Conservation (phyloP, 2,329 filamentous ascomycete genomes). For the Beauveria sp. region DNA sequence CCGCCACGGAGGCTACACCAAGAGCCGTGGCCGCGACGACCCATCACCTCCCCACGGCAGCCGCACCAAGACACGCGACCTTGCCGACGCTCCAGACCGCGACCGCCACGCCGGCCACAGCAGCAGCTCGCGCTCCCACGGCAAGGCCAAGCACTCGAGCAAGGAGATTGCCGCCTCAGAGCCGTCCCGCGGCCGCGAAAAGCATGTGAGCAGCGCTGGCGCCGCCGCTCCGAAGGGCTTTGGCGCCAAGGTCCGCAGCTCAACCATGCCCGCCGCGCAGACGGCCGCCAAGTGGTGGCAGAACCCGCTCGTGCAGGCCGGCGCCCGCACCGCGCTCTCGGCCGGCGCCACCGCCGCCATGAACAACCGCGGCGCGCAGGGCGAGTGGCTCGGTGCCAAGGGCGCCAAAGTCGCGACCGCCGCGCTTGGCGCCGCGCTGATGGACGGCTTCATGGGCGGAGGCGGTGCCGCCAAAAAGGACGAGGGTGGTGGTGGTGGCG, state of each 20-base stretch:
- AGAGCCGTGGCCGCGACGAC: background rate
- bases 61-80: background rate
- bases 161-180: background rate
- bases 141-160: conserved; percentile 7
- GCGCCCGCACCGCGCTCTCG: conserved; percentile 38
- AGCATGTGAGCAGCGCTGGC: conserved; percentile 16
- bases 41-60: background rate
- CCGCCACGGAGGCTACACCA: background rate
- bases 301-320: conserved; percentile 31
- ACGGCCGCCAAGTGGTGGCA: conserved; percentile 28
- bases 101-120: conserved; percentile 1
- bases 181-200: conserved; percentile 1
- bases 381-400: conserved; percentile 41
- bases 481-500: conserved; percentile 4
- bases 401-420: conserved; percentile 41
- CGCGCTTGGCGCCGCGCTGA: conserved; percentile 40
- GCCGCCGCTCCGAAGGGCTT: background rate
- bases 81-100: background rate
- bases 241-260: conserved; percentile 19
- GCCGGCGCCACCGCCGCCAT: conserved; percentile 43
- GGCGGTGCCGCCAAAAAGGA: conserved; percentile 20
- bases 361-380: conserved; percentile 36
- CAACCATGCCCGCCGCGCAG: conserved; percentile 26
- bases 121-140: background rate
- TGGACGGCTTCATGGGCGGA: conserved; percentile 36